A percentile compares a stretch with the other conserved stretches of the same genome.
phyloP scores from a whole-genome alignment of 345 rosid species.

The Carallia brachiata region DNA sequence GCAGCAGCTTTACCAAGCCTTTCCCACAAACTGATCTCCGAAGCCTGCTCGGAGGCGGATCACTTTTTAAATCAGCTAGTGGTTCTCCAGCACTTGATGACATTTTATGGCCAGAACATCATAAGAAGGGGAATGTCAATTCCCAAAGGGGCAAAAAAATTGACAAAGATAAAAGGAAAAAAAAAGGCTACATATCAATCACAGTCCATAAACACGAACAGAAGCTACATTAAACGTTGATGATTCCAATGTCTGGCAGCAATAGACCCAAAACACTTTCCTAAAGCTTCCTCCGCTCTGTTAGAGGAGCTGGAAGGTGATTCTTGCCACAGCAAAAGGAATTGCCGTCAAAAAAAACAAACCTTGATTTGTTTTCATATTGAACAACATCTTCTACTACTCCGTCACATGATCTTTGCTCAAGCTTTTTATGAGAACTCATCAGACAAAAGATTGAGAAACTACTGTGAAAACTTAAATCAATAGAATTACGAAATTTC shows the following conservation, averaged over 20 bases:
- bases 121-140: constrained; percentile 3
- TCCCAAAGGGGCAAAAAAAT: too few relatives aligned
- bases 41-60: constrained; percentile 46
- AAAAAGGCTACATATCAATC: neutral
- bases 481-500: neutral
- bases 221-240: neutral
- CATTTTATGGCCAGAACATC: constrained; percentile 16
- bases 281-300: neutral
- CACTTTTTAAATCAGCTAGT: constrained; percentile 43
- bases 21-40: constrained; percentile 82
- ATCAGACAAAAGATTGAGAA: neutral
- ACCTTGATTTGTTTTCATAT: neutral
- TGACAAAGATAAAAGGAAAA: neutral
- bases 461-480: neutral
- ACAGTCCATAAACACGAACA: neutral
- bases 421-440: too few relatives aligned
- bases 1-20: constrained; percentile 77
- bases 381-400: too few relatives aligned
- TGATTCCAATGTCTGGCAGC: neutral
- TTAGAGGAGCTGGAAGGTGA: neutral
- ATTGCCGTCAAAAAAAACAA: neutral
- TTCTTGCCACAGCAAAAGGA: neutral
- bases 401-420: too few relatives aligned
- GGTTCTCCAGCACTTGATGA: constrained; percentile 53
- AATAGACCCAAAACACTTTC: neutral